A percentile compares a stretch with the other conserved stretches of the same genome.
phyloP scores from a whole-genome alignment of 202 grass and related monocot genomes.

The Alloteropsis angusta region DNA sequence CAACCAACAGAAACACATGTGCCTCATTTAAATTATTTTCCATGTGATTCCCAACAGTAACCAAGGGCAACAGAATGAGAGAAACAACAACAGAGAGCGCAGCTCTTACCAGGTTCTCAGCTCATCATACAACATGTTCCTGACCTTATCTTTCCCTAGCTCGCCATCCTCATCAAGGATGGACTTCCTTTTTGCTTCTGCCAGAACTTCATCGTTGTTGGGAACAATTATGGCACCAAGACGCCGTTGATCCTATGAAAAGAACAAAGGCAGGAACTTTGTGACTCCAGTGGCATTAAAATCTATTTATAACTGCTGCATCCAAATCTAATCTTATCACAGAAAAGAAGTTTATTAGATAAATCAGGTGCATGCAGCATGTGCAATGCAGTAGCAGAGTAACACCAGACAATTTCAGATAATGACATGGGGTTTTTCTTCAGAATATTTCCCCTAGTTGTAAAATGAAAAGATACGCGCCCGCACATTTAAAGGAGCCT shows the following conservation, averaged over 20 bases:
- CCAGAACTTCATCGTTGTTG: conserved; percentile 64
- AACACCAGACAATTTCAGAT: not conserved
- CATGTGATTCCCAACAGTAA: not conserved
- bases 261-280: not conserved
- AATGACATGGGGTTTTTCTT: not conserved
- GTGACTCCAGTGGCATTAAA: not conserved
- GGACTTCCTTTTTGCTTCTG: conserved; percentile 38
- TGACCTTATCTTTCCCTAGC: conserved; percentile 35
- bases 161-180: conserved; percentile 30
- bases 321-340: not conserved
- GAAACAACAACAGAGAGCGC: not conserved
- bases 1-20: not conserved
- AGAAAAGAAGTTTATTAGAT: not conserved
- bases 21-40: not conserved
- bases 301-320: not conserved
- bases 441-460: not conserved
- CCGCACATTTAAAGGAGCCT: not conserved
- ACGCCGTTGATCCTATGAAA: conserved; percentile 66
- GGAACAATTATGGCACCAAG: conserved; percentile 83
- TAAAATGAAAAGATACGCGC: not conserved
- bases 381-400: not conserved
- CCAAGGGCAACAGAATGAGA: not conserved
- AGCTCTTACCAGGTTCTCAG: conserved; percentile 61
- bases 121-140: conserved; percentile 62
- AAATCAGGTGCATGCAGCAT: not conserved